Conservation (phyloP, 140 eudicot genomes). For the Erigeron philadelphicus region DNA sequence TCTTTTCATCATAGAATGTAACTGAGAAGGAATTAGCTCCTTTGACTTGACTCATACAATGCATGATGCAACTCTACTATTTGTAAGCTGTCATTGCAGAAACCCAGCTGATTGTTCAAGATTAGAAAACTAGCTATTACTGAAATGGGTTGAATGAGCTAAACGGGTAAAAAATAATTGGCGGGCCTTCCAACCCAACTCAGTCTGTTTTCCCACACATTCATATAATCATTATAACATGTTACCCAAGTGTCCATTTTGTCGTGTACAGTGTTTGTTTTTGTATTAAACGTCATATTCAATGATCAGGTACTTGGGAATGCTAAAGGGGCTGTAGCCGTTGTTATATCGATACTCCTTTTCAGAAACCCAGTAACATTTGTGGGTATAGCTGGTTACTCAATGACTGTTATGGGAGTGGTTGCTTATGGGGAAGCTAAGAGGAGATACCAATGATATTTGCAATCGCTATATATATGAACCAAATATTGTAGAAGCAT, state of each 20-base stretch:
- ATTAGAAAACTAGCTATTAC: not conserved
- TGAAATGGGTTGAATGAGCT: not conserved
- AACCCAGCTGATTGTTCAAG: not conserved
- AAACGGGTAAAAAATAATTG: too few relatives aligned
- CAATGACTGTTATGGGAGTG: conserved; percentile 92
- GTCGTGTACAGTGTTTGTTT: not conserved
- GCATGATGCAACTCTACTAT: not conserved
- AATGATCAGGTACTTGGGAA: conserved; percentile 75
- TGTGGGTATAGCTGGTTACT: conserved; percentile 84
- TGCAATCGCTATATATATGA: not conserved
- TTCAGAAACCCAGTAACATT: conserved; percentile 87
- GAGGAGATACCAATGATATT: conserved; percentile 53
- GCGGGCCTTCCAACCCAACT: not conserved
- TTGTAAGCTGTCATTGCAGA: not conserved
- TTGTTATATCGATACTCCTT: conserved; percentile 81
- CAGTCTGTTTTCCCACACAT: not conserved
- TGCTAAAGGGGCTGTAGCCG: conserved; percentile 99
- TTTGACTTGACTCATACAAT: not conserved
- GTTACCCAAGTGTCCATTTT: not conserved
- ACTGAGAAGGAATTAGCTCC: not conserved
- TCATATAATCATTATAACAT: not conserved
- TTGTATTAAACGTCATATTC: conserved; percentile 7
- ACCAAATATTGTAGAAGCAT: not conserved
- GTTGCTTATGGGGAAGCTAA: conserved; percentile 91
- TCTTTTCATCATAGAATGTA: not conserved